Base-by-base conservation (phyloP, 352 stramenopile genomes). In the Blastocystis sp. region DNA sequence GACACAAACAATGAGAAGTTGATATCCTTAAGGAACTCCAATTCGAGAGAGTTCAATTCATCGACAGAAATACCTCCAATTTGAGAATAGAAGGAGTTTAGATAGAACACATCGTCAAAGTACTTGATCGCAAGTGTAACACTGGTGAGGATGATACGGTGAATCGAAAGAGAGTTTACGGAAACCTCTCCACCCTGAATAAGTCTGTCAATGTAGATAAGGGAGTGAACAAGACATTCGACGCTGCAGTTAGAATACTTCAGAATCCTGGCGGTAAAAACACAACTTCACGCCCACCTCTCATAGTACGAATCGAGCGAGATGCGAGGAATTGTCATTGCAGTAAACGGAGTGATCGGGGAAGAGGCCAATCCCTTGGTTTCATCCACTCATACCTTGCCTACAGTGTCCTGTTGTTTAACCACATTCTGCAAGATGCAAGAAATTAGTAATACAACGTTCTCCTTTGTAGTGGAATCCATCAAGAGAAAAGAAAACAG, bases 211-310 rank as follows among this genome's bases (percentile, higher is more conserved):
- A 81, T 81, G 42, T 81, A 81, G 44, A 81, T 64, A 6, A 81
- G 36, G 4, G 69, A 54, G 34, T 63, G 48, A 38, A 81, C 38
- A 2, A 81, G 42, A 42, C 69, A 81, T 44, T 81, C 69, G 9
- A 61, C 42, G 40, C 69, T 81, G 63, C 69, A 81, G 38, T 81
- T 40, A 4, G 69, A 65, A 46, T 81, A 81, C 69, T 81, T 63
- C 11, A 81, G 32, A 6, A 81, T 81, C 24, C 69, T 81, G 29
- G 0, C 4, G 9, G 6, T 46, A 27, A 61, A 63, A 0, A 1
- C 8, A 29, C 21, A 0, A 11, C 9, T 32, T 9, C 24, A 32
- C n/a, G 27, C 24, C 7, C 9, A 81, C 69, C 69, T 54, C 27
- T 81, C 69, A 24, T 63, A 11, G 36, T 81, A 81, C 18, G 61